Base-by-base conservation (phyloP, 2,329 filamentous ascomycete species). In the Pseudopyrenochaeta lycopersici region DNA sequence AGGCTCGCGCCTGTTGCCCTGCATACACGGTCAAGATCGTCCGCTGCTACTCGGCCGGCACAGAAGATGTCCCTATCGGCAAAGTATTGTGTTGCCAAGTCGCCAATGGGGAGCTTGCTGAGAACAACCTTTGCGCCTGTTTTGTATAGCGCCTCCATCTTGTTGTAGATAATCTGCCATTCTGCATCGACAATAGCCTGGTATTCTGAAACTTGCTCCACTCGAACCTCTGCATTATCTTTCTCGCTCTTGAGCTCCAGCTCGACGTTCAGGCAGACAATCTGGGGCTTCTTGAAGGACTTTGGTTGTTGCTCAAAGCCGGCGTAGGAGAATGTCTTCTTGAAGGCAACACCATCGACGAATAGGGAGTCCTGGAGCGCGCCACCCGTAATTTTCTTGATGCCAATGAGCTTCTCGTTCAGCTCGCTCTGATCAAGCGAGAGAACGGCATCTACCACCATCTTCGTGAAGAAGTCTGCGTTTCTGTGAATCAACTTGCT, bases 101-200 rank as follows among this genome's bases (percentile, higher is more conserved):
- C 95, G 72, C 95, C 95, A 72, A 99, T 98, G 35, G 95, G 95
- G 58, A 98, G 84, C 81, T 97, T 98, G 80, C 92, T 97, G 52
- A 99, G 88, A 36, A 99, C 92, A 46, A 99, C 92, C 85, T 97
- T 97, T 62, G 95, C 95, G 49, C 95, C 95, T 5, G 94, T 97
- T 79, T 94, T 88, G 84, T 94, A 86, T 48, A 97, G 81, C 43
- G 94, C 91, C 81, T 99, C 95, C 76, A 99, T 90, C 85, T 99
- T 99, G 84, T 97, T 94, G 87, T 90, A 98, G 78, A 99, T 99
- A 75, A 99, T 99, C 79, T 97, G 92, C 95, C 95, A 99, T 80
- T 99, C 95, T 27, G 95, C 95, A 73, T 99, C 95, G 74, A 99
- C 95, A 67, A 99, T 97, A 60, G 95, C 95, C 81, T 99, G 95